These are phyloP conservation scores for Coprinellus aureogranulatus DNA, from an alignment of 768 basidiomycete species.

Conservation along the genomic window DNA sequence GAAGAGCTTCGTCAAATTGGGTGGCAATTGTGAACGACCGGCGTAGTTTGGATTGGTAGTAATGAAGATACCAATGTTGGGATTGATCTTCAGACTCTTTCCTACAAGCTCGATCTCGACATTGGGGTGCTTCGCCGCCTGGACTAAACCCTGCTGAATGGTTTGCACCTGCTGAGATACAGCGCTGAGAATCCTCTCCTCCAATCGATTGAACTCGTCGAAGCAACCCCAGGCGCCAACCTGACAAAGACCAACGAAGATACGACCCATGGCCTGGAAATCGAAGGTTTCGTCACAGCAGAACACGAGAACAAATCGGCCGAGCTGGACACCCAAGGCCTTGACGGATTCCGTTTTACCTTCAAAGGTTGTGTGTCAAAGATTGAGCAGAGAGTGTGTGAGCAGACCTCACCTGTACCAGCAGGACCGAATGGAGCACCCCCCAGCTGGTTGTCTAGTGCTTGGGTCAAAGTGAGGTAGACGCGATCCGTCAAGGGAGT, in stretches of 20 bases:
- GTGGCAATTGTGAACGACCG: conserved; percentile 87
- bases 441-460: conserved; percentile 90
- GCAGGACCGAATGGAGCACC: conserved; percentile 98
- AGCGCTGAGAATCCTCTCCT: conserved; percentile 95
- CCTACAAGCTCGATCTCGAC: conserved; percentile 95
- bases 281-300: conserved; percentile 99
- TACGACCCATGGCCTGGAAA: conserved; percentile 99
- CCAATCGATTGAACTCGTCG: conserved; percentile 96
- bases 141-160: conserved; percentile 93
- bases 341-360: conserved; percentile 99
- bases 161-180: conserved; percentile 99
- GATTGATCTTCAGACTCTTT: conserved; percentile 88
- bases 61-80: conserved; percentile 97
- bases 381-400: neutral
- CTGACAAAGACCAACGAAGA: conserved; percentile 97
- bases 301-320: conserved; percentile 99
- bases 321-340: conserved; percentile 94
- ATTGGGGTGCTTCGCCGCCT: conserved; percentile 77
- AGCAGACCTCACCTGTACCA: conserved; percentile 69
- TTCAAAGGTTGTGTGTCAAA: conserved; percentile 24
- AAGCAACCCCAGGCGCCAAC: conserved; percentile 99
- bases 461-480: conserved; percentile 94
- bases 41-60: conserved; percentile 99
- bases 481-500: conserved; percentile 97
- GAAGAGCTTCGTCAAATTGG: conserved; percentile 89